Evolutionary conservation across 2,329 filamentous ascomycete species (phyloP), one percentile per base, ranked within the genome.

Genomic region (Aspergillus hortae): DNA sequence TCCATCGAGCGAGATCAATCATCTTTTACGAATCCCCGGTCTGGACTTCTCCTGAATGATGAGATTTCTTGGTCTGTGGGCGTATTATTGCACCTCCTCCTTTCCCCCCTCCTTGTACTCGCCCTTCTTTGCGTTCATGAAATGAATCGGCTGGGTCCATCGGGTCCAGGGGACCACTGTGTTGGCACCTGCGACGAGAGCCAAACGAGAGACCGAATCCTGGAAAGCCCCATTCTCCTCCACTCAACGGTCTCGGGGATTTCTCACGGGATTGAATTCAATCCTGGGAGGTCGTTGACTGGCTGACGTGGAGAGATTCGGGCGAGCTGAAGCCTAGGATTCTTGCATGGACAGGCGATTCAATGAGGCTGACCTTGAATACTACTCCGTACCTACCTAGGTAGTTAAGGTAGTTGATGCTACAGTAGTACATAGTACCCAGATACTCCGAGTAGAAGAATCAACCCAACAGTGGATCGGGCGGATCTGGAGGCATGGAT

Each of bases 391-490:
- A 19, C 19, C 19, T 19, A 17, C 17, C 21, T 23, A 23, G 23
- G 23, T 23, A 23, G 23, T 23, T 23, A 6, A 23, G 23, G 23
- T 23, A 23, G 23, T 23, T 23, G 23, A 23, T 23, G 6, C 6
- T 23, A 19, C 19, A 19, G 19, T 19, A 19, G 19, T 23, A 23
- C 23, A 23, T 23, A 23, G 23, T 23, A 35, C 11, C 33, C 4
- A 35, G 10, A 5, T 12, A 35, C 33, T 6, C 33, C 33, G n/a
- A n/a, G 33, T 38, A 6, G 14, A 38, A 38, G 35, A 38, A 38
- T 38, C 35, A 38, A 17, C 35, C 11, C 11, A n/a, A 44, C 52
- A 55, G 65, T 66, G 64, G 65, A 67, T 66, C 63, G 14, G 60
- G 63, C 62, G 63, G 63, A 64, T 38, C 35, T 38, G 14, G 14